These are phyloP conservation scores for Suhomyces guaymorum DNA, from an alignment of 1,139 yeast species.

Conservation along the genomic window DNA sequence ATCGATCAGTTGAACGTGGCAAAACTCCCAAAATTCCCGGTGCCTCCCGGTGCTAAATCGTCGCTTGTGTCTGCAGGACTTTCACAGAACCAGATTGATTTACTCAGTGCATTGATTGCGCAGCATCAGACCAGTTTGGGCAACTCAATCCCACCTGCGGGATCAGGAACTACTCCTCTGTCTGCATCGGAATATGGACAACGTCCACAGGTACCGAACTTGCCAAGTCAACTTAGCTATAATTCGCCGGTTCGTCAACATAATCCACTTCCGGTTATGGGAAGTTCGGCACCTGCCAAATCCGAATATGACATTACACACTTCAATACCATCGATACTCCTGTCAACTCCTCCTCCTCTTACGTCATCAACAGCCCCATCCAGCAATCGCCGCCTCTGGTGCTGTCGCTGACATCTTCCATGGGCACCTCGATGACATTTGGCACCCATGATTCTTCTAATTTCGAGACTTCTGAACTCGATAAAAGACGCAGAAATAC, in stretches of 20 bases:
- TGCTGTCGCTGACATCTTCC: slow-evolving; percentile 13
- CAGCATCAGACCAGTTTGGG: slow-evolving; percentile 54
- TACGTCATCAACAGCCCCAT: slow-evolving; percentile 12
- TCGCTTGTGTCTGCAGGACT: slow-evolving; percentile 66
- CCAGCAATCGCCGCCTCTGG: slow-evolving; percentile 10
- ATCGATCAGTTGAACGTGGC: slow-evolving; percentile 20
- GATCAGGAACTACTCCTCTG: too few relatives aligned
- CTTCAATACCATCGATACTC: slow-evolving; percentile 4
- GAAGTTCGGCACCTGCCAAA: slow-evolving; percentile 1
- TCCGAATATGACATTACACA: slow-evolving; percentile 6
- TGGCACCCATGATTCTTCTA: slow-evolving; percentile 10
- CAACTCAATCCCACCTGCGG: slow-evolving; percentile 22
- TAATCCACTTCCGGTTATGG: slow-evolving; percentile 16
- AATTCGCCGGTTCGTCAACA: slow-evolving; percentile 29
- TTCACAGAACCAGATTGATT: slow-evolving; percentile 66
- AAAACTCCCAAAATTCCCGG: slow-evolving; percentile 58
- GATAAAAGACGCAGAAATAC: slow-evolving; percentile 64
- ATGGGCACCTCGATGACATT: slow-evolving; percentile 9
- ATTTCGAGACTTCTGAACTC: slow-evolving; percentile 34
- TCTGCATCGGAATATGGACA: slow-evolving; percentile 2
- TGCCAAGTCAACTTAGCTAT: slow-evolving; percentile 16
- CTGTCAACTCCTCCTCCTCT: too few relatives aligned
- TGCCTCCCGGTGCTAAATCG: slow-evolving; percentile 70
- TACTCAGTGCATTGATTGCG: slow-evolving; percentile 69
- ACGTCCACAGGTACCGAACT: slow-evolving; percentile 14